Conservation (phyloP, 805 yeast genomes). For the Saccharomycopsis javanensis region DNA sequence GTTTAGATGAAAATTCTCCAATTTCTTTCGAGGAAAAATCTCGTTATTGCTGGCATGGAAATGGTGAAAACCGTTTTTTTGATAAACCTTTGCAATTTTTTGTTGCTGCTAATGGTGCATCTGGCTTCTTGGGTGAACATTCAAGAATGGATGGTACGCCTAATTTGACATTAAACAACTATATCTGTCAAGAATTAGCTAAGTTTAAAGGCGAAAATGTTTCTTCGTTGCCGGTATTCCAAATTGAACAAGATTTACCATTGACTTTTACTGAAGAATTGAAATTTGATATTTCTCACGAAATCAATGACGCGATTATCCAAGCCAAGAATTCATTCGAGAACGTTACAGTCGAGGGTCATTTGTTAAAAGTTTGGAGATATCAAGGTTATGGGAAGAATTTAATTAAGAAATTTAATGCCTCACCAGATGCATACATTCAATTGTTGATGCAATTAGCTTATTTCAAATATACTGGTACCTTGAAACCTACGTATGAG, state of each 20-base stretch:
- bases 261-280: slow-evolving; percentile 28
- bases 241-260: slow-evolving; percentile 1
- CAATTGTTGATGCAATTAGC: slow-evolving; percentile 91
- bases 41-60: slow-evolving; percentile 88
- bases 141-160: slow-evolving; percentile 98
- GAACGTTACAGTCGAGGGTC: slow-evolving; percentile 38
- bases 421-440: slow-evolving; percentile 87
- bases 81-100: slow-evolving; percentile 88
- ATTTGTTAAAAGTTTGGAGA: slow-evolving; percentile 71
- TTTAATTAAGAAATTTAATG: slow-evolving; percentile 71
- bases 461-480: slow-evolving; percentile 73
- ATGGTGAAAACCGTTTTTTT: slow-evolving; percentile 80
- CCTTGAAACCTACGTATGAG: slow-evolving; percentile 84
- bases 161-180: slow-evolving; percentile 78
- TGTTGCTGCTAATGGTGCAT: slow-evolving; percentile 69
- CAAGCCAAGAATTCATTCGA: slow-evolving; percentile 50
- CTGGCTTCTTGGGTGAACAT: slow-evolving; percentile 95
- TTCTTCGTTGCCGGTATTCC: not conserved
- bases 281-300: slow-evolving; percentile 50
- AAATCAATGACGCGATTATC: slow-evolving; percentile 40
- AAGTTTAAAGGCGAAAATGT: slow-evolving; percentile 32
- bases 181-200: slow-evolving; percentile 46
- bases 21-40: slow-evolving; percentile 76
- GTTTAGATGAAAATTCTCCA: slow-evolving; percentile 68
- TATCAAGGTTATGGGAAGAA: slow-evolving; percentile 81